Percentiles rank a stretch among this genome's conserved stretches.
Conservation (phyloP, 352 stramenopile genomes). For the Pythium folliculosum region DNA sequence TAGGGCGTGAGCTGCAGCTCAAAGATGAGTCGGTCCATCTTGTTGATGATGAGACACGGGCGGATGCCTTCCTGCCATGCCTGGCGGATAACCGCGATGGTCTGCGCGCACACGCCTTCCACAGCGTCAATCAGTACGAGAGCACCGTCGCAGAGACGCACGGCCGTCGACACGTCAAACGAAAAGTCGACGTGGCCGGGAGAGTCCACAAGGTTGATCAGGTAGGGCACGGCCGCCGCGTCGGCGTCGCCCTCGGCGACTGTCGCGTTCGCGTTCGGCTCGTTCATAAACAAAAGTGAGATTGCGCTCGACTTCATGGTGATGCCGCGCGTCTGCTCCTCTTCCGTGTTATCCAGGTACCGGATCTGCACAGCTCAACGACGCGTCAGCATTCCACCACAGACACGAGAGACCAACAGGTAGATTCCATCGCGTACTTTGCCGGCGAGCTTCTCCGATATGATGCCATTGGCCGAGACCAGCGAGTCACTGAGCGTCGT, state of each 20-base stretch:
- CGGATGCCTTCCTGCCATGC: slow-evolving; percentile 93
- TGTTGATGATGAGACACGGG: slow-evolving; percentile 96
- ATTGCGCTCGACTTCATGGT: slow-evolving; percentile 98
- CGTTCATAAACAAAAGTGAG: slow-evolving; percentile 89
- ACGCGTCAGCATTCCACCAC: not conserved
- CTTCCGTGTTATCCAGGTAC: slow-evolving; percentile 95
- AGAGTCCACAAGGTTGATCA: slow-evolving; percentile 96
- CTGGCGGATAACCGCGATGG: slow-evolving; percentile 93
- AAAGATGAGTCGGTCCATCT: slow-evolving; percentile 95
- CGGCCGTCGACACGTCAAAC: slow-evolving; percentile 95
- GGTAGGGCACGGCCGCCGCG: slow-evolving; percentile 54
- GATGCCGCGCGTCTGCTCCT: slow-evolving; percentile 95
- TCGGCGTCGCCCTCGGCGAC: slow-evolving; percentile 19
- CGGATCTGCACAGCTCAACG: slow-evolving; percentile 57
- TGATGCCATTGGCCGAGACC: slow-evolving; percentile 96
- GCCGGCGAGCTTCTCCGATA: slow-evolving; percentile 95
- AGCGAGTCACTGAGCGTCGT: slow-evolving; percentile 94
- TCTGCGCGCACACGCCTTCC: slow-evolving; percentile 96
- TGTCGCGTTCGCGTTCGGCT: slow-evolving; percentile 30
- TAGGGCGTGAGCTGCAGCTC: slow-evolving; percentile 91
- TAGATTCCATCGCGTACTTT: slow-evolving; percentile 38
- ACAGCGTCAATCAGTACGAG: slow-evolving; percentile 96
- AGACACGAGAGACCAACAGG: not conserved
- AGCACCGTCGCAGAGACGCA: slow-evolving; percentile 93
- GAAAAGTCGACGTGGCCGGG: slow-evolving; percentile 96